phyloP scores from a whole-genome alignment of 768 basidiomycete genomes.

The Phlebiopsis flavidoalba region DNA sequence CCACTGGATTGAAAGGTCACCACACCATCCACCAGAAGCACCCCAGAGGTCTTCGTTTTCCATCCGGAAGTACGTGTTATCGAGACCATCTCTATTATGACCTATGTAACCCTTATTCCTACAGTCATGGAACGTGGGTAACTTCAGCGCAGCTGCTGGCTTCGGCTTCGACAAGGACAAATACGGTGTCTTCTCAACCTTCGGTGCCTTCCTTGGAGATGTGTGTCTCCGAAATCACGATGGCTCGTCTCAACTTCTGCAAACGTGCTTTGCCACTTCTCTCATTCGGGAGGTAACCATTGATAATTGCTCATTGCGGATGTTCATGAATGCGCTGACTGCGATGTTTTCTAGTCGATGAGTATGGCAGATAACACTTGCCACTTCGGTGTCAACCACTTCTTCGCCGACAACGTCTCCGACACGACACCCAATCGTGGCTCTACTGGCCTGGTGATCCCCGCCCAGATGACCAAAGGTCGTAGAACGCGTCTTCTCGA shows the following conservation, averaged over 20 bases:
- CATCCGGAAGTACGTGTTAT: conserved; percentile 70
- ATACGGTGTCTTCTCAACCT: conserved; percentile 86
- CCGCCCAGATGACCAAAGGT: conserved; percentile 76
- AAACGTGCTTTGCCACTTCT: conserved; percentile 88
- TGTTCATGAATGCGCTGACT: neutral
- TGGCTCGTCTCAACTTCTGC: conserved; percentile 88
- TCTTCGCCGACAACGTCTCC: conserved; percentile 88
- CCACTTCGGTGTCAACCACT: conserved; percentile 75
- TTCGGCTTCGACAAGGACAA: conserved; percentile 82
- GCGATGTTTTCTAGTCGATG: neutral
- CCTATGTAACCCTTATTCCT: neutral
- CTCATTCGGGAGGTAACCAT: conserved; percentile 74
- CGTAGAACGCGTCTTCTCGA: conserved; percentile 75
- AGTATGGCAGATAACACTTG: conserved; percentile 58
- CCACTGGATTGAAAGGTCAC: conserved; percentile 84
- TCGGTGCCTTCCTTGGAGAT: conserved; percentile 89
- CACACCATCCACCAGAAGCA: conserved; percentile 87
- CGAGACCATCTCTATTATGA: neutral
- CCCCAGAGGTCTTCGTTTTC: conserved; percentile 80
- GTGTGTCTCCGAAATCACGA: conserved; percentile 84
- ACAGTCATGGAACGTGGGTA: conserved; percentile 25
- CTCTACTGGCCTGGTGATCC: conserved; percentile 89
- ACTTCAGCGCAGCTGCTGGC: conserved; percentile 38
- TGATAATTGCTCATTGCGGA: neutral
- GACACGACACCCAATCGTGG: conserved; percentile 70